Percentiles rank a stretch among this genome's conserved stretches.
phyloP scores from a whole-genome alignment of 2,329 filamentous ascomycete genomes.

The Venturia oleaginea region DNA sequence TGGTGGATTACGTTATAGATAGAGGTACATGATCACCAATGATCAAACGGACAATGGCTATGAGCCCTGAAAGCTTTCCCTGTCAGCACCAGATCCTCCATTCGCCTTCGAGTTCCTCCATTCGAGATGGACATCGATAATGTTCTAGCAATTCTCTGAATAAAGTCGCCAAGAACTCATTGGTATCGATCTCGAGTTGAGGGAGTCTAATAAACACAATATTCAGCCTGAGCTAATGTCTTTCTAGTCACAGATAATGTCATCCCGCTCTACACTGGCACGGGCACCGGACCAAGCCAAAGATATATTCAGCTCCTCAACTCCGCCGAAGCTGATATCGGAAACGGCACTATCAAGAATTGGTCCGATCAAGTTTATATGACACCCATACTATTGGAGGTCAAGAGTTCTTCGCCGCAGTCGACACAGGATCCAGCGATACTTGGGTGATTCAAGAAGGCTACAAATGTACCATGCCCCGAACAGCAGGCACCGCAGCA shows the following conservation, averaged over 20 bases:
- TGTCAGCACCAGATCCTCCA: too few species aligned
- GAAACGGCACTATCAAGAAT: constrained; percentile 7
- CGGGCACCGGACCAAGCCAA: background rate
- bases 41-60: background rate
- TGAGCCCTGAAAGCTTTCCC: too few species aligned
- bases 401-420: constrained; percentile 11
- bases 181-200: too few species aligned
- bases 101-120: too few species aligned
- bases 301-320: constrained; percentile 5
- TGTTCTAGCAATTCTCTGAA: too few species aligned
- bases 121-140: too few species aligned
- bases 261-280: background rate
- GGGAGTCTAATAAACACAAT: background rate
- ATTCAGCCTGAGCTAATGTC: background rate
- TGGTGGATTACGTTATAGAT: too few species aligned
- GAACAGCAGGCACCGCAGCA: background rate
- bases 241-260: background rate
- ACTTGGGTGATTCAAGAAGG: constrained; percentile 13
- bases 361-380: constrained; percentile 8
- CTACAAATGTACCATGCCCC: constrained; percentile 11
- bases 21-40: background rate
- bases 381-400: constrained; percentile 11
- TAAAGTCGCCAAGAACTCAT: too few species aligned
- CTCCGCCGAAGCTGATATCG: background rate
- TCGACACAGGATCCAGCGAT: constrained; percentile 14